Evolutionary conservation across 352 stramenopile species (phyloP), one percentile per base, ranked within the genome.

Genomic region (Pelagophyceae sp.): DNA sequence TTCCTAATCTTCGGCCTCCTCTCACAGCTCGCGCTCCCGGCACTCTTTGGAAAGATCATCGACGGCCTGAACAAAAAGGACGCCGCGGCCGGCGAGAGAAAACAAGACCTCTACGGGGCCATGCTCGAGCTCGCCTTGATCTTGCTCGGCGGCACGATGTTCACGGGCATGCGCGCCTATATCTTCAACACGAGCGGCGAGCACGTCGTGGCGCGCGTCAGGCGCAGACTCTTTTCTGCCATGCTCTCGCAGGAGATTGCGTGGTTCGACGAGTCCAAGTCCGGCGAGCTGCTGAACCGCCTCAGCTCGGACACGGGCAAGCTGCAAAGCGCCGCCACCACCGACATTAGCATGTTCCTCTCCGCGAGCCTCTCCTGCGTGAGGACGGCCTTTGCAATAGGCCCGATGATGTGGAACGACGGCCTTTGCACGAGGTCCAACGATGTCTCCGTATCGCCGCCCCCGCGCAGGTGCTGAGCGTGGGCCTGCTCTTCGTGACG

Each of bases 181-280:
- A 31, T 75, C n/a, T 78, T 78, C 63, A 78, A 78, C 70, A 1
- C 33, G 54, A 29, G 25, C 3, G 76, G 76, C 76, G 81, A 84
- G 63, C 32, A 77, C 50, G 80, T 86, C 32, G 83, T 86, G 29
- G 83, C 83, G 19, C 61, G 80, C 20, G 31, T 86, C 17, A 40
- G 83, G 27, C 77, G 69, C 20, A 67, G 78, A 72, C 75, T 90
- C 23, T 89, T 86, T 74, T 54, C 81, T 15, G 80, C 76, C 1
- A 84, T 92, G 29, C 71, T 92, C 17, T 72, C 77, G 31, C 85
- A 92, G 80, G 85, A 90, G 67, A 86, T 89, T 72, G 81, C 81
- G 32, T 92, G 88, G 75, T 89, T 90, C 77, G 87, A 92, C 78
- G 80, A 82, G 31, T 80, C 82, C 65, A 81, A 88, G 58, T 87